Base-by-base conservation (phyloP, 495 filamentous ascomycete species). In the Neurospora pannonica region DNA sequence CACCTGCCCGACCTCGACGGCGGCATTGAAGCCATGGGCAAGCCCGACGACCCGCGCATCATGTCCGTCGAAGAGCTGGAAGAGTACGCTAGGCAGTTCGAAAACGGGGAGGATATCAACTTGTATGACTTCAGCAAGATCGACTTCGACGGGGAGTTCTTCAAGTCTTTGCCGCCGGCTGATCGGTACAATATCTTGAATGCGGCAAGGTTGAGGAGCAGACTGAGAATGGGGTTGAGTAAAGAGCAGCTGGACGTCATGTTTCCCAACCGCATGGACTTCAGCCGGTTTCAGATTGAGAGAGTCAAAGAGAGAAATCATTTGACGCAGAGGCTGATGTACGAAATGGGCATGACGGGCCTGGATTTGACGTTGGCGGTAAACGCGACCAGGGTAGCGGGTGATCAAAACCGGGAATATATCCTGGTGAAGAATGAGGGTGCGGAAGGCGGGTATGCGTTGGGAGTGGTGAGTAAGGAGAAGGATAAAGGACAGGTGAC, bases 81-180 rank as follows among this genome's bases (percentile, higher is more conserved):
- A 81, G 91, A 95, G 71, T 99, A 98, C 80, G 94, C 96, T 3
- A 84, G 90, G 72, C 94, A 97, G 77, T 98, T 98, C 76, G 89
- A 97, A 76, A 90, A 89, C 73, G 96, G 95, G 42, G 96, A 98
- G 82, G 95, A 98, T 83, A 93, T 99, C 82, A 97, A 97, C 78
- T 84, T 98, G n/a, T 97, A 98, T 79, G 96, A 99, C 81, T 98
- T 98, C 76, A 95, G 92, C 73, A 98, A 98, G 81, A 99, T 99
- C 73, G 97, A 99, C 82, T 99, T 98, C 77, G 92, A 97, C 76
- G 91, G 93, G 71, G 88, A 93, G 19, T 98, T 99, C 82, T 99
- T 99, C 82, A 86, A 90, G 79, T 97, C 93, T 79, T 83, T 99
- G 60, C 96, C 96, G 2, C 89, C 93, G 9, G 92, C 89, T 3